Evolutionary conservation across 2,329 filamentous ascomycete species (phyloP), one percentile per base, ranked within the genome.

Genomic region (Knufia petricola): DNA sequence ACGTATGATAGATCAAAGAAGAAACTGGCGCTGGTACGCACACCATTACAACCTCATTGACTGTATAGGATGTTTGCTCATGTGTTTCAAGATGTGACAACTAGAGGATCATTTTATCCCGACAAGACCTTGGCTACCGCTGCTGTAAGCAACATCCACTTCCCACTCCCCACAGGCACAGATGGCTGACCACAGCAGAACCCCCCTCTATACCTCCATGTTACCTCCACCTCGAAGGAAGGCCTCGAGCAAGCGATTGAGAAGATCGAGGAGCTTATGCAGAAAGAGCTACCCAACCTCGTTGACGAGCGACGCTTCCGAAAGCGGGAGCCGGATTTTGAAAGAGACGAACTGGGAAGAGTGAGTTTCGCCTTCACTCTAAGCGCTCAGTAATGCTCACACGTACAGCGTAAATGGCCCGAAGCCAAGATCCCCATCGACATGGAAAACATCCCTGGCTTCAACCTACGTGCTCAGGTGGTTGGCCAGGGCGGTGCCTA

Each of bases 1-100:
- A 77, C 81, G 79, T 92, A 82, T 71, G 85, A 63, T 89, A 98
- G 92, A 98, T 98, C 64, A 94, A 95, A 84, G 90, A 95, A 75
- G 87, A 95, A 64, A 96, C 90, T 82, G 92, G 92, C 78, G 90
- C 92, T 78, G 92, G 92, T 98, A 98, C 82, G 89, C 80, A 75
- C 71, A 67, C 73, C 71, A 69, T 72, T 51, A 55, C 66, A 69
- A 67, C 61, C 67, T 66, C 57, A 63, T 63, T 67, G 61, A 66
- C 59, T 65, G 60, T 69, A 67, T 68, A 71, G 65, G 71, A 72
- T 72, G 68, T 67, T 64, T 78, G 73, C 78, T 81, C 72, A 80
- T 77, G 63, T 72, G 28, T 65, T 73, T 70, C 69, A 88, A 96
- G 92, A 98, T 89, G 87, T 98, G 76, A 98, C 92, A 42, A 96